A percentile compares a stretch with the other conserved stretches of the same genome.
Conservation (phyloP, 768 basidiomycete species). For the Naganishia randhawae region DNA sequence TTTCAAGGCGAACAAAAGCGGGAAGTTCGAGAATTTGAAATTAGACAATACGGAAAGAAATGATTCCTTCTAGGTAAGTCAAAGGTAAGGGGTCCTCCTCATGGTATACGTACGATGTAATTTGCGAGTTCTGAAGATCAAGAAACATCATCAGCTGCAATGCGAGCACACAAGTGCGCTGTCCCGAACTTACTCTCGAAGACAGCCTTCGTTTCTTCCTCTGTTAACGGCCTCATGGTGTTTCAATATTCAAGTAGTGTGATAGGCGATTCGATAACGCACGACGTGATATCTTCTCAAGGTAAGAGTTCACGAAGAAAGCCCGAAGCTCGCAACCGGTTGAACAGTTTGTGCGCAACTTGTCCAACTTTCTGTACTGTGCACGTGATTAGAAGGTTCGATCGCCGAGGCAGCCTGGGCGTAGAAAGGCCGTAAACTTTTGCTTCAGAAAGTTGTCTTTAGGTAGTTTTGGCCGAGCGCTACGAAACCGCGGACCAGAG, state of each 20-base stretch:
- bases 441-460: too few relatives aligned
- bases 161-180: not conserved
- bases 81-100: not conserved
- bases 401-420: too few relatives aligned
- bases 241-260: not conserved
- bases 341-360: not conserved
- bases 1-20: not conserved
- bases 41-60: not conserved
- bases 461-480: too few relatives aligned
- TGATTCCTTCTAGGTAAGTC: not conserved
- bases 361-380: conserved; percentile 4
- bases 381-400: not conserved
- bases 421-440: not conserved
- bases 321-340: too few relatives aligned
- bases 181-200: conserved; percentile 62
- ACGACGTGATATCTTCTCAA: too few relatives aligned
- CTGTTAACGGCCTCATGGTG: conserved; percentile 87
- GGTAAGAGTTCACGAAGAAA: too few relatives aligned
- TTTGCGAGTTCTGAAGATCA: conserved; percentile 68
- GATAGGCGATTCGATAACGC: too few relatives aligned
- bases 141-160: not conserved
- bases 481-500: not conserved
- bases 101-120: conserved; percentile 68
- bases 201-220: conserved; percentile 93
- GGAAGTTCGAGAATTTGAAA: not conserved